These are phyloP conservation scores for Solanum gracilifrons DNA, from an alignment of 257 asterid species.

Conservation along the genomic window DNA sequence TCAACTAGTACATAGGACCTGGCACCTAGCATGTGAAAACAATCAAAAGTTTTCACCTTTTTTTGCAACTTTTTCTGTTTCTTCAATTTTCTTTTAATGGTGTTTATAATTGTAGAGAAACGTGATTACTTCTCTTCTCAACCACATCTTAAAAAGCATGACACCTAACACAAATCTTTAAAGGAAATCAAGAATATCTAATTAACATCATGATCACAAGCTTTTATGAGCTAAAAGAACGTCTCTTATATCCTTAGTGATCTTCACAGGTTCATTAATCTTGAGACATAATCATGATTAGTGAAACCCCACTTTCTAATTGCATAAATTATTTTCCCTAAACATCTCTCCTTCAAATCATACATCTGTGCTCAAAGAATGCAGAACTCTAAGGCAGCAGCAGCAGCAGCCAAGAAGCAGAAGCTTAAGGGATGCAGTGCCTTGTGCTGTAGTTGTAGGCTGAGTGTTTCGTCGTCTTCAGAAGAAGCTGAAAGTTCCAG, in stretches of 20 bases:
- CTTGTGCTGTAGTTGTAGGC: slow-evolving; percentile 53
- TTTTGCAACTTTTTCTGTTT: not conserved
- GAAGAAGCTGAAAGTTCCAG: slow-evolving; percentile 44
- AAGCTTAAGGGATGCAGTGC: slow-evolving; percentile 36
- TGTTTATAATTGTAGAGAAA: not conserved
- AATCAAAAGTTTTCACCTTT: not conserved
- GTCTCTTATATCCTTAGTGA: slow-evolving; percentile 15
- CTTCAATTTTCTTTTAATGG: not conserved
- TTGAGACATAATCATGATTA: slow-evolving; percentile 46
- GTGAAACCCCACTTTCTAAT: slow-evolving; percentile 23
- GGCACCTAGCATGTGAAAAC: not conserved
- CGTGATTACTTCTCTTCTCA: slow-evolving; percentile 1
- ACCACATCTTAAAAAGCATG: slow-evolving; percentile 33
- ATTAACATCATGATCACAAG: slow-evolving; percentile 13
- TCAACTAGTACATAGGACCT: not conserved
- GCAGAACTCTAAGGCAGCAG: slow-evolving; percentile 22
- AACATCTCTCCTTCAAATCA: slow-evolving; percentile 16
- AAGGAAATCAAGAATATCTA: slow-evolving; percentile 21
- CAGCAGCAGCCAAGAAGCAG: slow-evolving; percentile 24
- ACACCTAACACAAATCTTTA: slow-evolving; percentile 35
- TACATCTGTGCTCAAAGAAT: slow-evolving; percentile 20
- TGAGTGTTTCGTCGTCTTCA: slow-evolving; percentile 40
- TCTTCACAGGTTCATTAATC: slow-evolving; percentile 17
- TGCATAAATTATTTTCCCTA: slow-evolving; percentile 24
- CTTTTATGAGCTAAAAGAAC: slow-evolving; percentile 17